Base-by-base conservation (phyloP, 2,329 filamentous ascomycete genomes). In the Alternaria sp. region DNA sequence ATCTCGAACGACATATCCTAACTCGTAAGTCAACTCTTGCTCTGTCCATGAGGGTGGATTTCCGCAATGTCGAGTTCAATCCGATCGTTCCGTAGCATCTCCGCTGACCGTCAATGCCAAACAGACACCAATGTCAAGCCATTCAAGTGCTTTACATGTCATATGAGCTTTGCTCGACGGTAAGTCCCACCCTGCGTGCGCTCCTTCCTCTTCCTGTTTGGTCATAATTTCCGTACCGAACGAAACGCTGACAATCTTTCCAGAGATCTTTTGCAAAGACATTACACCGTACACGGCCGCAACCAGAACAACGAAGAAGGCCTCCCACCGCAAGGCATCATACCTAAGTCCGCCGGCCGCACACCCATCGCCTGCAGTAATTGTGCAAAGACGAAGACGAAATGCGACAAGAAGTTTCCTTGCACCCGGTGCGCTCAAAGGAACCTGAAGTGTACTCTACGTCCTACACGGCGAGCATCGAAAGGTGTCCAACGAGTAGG, bases 401-500 rank as follows among this genome's bases (percentile, higher is more conserved):
- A 85, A 63, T 85, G 83, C 63, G 83, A 85, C 64, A 84, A 84
- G 74, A 84, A 84, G 73, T 84, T 85, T 57, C 83, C 83, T n/a
- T 85, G 83, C 74, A 83, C 79, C 67, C 77, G 83, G 60, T 85
- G 83, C 74, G 82, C 81, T n/a, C 78, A 79, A 16, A 74, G 83
- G 48, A 84, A 84, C 63, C 76, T 85, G 43, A 75, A 79, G 58
- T 85, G 83, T 71, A 76, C 73, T 44, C 69, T 84, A 34, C 76
- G 83, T 46, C 83, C 83, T 8, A 84, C 82, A 18, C 79, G 83
- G 46, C 74, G 83, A 61, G 79, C 81, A 4, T 81, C 82, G 22
- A 84, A 84, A 70, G 76, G 77, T 28, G 66, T 75, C 4, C 75
- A 78, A 54, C 70, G 74, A 50, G 62, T 73, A 18, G 68, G 64